Conservation (phyloP, 2,329 filamentous ascomycete species). For the Pseudogymnoascus sp. region DNA sequence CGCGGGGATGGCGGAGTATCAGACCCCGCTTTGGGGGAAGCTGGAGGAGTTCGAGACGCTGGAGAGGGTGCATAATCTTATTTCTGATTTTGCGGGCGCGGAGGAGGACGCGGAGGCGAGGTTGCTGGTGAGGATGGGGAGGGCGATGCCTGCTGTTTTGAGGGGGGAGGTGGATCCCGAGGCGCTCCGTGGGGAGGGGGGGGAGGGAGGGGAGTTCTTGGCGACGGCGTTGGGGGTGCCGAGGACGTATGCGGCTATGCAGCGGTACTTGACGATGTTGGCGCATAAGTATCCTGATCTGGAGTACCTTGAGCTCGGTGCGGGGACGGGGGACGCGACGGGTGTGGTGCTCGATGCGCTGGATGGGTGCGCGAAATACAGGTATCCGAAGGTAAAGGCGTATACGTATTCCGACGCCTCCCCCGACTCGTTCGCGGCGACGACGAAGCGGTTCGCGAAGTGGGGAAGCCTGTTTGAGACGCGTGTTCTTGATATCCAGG, state of each 20-base stretch:
- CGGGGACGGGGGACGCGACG: slow-evolving; percentile 18
- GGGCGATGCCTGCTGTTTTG: neutral
- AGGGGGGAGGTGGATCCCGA: neutral
- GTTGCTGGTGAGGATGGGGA: neutral
- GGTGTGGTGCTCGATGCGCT: slow-evolving; percentile 5
- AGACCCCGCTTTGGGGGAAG: neutral
- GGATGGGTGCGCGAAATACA: neutral
- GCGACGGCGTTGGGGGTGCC: neutral
- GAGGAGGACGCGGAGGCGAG: neutral
- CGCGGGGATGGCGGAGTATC: neutral
- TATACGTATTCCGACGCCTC: neutral
- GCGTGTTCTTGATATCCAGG: slow-evolving; percentile 12
- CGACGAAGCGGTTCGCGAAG: neutral
- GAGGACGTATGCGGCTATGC: neutral
- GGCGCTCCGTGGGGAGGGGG: neutral
- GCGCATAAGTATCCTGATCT: slow-evolving; percentile 18
- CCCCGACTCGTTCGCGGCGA: neutral
- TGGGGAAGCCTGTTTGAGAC: neutral
- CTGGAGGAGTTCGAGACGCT: neutral
- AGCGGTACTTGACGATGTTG: slow-evolving; percentile 1
- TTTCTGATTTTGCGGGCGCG: neutral
- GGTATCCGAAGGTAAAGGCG: neutral
- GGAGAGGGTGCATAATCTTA: neutral
- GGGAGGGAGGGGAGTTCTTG: neutral
- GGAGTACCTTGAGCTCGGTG: slow-evolving; percentile 22